Base-by-base conservation (phyloP, 2,329 filamentous ascomycete genomes). In the Thelonectria rubi region DNA sequence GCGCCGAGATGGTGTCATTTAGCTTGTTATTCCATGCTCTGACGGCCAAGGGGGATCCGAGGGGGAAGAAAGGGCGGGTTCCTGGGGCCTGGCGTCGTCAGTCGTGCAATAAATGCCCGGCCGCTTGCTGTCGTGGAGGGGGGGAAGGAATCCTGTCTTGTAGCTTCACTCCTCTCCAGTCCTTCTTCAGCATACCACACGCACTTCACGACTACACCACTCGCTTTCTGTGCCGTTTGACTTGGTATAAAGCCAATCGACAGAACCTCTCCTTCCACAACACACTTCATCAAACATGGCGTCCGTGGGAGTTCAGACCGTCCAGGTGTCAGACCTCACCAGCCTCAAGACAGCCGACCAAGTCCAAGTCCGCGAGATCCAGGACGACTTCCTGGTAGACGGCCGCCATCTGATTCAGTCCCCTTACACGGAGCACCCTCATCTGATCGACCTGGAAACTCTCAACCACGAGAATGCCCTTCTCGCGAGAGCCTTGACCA, bases 371-470 rank as follows among this genome's bases (percentile, higher is more conserved):
- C 65, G 73, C 45, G 70, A 73, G 48, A 51, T 74, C 18, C 47
- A 40, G 24, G 14, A 61, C 1, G 58, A 64, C 15, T 48, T 65
- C 5, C 54, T 60, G 40, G 55, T 65, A 3, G 57, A 69, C n/a
- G 58, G 66, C 11, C 72, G 73, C 20, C 73, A 73, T 65, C 69
- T 95, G 46, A 80, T 91, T 42, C 84, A 88, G 64, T 97, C 93
- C 1, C 93, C 93, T 1, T 97, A 97, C 75, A 86, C 87, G 10
- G 86, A 88, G 43, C 75, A 80, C 26, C 81, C 84, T 3, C 93
- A 97, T 75, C 86, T 92, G 50, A 86, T 97, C 34, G 87, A 94
- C 73, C 82, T 97, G 59, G 77, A 81, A 47, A 87, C 83, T 3
- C 81, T 97, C 7, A 84, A 91, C 64, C 78, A 77, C 0, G 84